These are phyloP conservation scores for Dactylonectria macrodidyma DNA, from an alignment of 2,329 filamentous ascomycete species.

Conservation along the genomic window DNA sequence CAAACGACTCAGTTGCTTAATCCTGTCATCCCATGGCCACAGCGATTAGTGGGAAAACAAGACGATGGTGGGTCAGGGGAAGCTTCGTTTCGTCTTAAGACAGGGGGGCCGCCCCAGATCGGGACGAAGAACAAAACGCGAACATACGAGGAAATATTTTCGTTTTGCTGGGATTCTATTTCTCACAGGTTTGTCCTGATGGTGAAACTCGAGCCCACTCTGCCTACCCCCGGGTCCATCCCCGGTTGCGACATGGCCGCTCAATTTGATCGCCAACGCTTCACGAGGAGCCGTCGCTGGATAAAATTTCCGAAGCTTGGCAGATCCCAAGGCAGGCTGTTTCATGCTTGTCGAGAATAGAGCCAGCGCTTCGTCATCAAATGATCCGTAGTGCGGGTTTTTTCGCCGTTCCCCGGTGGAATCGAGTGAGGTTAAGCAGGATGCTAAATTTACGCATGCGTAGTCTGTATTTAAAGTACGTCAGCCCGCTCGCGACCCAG, in stretches of 20 bases:
- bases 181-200: not conserved
- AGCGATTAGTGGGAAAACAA: conserved; percentile 1
- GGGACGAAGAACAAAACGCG: not conserved
- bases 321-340: not conserved
- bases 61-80: not conserved
- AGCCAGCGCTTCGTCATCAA: not conserved
- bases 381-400: not conserved
- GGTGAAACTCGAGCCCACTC: not conserved
- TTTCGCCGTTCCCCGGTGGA: too few species aligned
- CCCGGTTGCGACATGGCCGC: not conserved
- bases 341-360: not conserved
- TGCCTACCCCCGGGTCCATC: too few species aligned
- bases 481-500: too few species aligned
- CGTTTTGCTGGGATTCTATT: not conserved
- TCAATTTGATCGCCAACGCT: not conserved
- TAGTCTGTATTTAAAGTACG: too few species aligned
- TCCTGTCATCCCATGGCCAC: not conserved
- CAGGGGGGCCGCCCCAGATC: not conserved
- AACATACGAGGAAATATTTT: not conserved
- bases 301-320: not conserved
- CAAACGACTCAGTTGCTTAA: not conserved
- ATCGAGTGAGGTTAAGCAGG: too few species aligned
- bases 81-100: not conserved
- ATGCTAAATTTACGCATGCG: too few species aligned
- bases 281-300: not conserved